Base-by-base conservation (phyloP, 2,329 filamentous ascomycete genomes). In the Pseudocercospora fuligena region DNA sequence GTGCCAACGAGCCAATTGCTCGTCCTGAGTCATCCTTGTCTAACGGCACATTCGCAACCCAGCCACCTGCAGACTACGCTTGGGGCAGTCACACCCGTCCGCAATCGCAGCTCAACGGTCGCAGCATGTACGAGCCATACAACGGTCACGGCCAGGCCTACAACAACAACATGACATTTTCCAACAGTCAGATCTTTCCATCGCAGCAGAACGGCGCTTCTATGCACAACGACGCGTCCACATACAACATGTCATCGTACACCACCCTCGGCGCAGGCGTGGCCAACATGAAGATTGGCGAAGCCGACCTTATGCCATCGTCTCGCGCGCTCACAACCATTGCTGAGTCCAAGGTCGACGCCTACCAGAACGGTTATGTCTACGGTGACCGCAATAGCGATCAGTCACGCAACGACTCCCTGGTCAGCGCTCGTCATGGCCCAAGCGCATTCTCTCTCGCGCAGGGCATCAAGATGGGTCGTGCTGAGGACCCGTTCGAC, bases 401-500 rank as follows among this genome's bases (percentile, higher is more conserved):
- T 49, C 31, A 29, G 29, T 43, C 56, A 19, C 54, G 56, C 46
- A 51, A 60, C 29, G 56, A 64, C 33, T 54, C 46, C 7, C 12
- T 51, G 40, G 21, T 40, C 8, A 31, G 46, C 43, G 5, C 27
- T 31, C 63, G 56, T 6, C 47, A 31, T 33, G 21, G 19, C 2
- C 60, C 63, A 43, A 63, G 36, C 40, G 63, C 67, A 4, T 36
- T 27, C 53, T 29, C 46, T 16, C 43, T 70, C 6, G 70, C 66
- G 1, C 19, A 66, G 16, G 14, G 62, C 49, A 68, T 72, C 61
- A 70, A 63, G 66, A 19, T 33, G 16, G 70, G 66, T 29, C 40
- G 47, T 27, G 69, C 68, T 6, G 70, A 72, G 33, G 66, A 72
- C 25, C 70, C 70, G 2, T 66, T 60, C 51, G 70, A 72, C 23